Evolutionary conservation across 2,329 filamentous ascomycete genomes (phyloP).

Genomic region (Fusarium phyllophilum): DNA sequence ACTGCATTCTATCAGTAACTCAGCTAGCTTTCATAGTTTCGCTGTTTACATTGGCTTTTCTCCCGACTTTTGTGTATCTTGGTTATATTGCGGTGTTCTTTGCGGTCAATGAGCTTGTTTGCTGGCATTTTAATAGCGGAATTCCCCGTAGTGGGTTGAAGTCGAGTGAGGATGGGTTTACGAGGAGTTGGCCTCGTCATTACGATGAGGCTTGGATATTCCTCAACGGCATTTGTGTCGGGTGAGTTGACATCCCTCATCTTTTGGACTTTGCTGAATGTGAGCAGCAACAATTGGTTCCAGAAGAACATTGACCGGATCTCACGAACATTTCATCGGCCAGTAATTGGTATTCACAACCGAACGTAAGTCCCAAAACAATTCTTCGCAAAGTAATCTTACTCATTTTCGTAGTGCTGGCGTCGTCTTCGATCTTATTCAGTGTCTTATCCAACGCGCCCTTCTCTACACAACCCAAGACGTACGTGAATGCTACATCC

Average conservation of each 20-base stretch:
- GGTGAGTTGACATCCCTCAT: neutral
- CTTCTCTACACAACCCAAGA: conserved; percentile 29
- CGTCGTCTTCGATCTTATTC: conserved; percentile 24
- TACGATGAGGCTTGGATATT: conserved; percentile 29
- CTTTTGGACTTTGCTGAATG: neutral
- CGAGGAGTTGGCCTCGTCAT: conserved; percentile 14
- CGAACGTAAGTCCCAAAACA: conserved; percentile 1
- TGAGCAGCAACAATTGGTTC: conserved; percentile 16
- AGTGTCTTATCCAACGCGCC: conserved; percentile 25
- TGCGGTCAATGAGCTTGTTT: conserved; percentile 1
- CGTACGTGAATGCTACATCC: conserved; percentile 23
- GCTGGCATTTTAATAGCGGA: conserved; percentile 17
- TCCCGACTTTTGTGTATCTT: conserved; percentile 2
- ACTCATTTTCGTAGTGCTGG: conserved; percentile 1
- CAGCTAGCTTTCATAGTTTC: conserved; percentile 14
- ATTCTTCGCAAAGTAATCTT: rapidly evolving
- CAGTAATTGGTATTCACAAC: conserved; percentile 25
- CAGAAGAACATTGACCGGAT: conserved; percentile 29
- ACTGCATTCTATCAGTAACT: neutral
- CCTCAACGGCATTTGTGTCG: conserved; percentile 32
- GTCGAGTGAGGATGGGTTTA: conserved; percentile 5
- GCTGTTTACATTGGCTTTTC: neutral
- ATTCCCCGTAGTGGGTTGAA: conserved; percentile 17
- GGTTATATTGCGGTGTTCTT: neutral
- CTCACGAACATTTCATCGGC: conserved; percentile 25